These are phyloP conservation scores for Lachnellula hyalina DNA, from an alignment of 2,329 filamentous ascomycete genomes.

Conservation along the genomic window DNA sequence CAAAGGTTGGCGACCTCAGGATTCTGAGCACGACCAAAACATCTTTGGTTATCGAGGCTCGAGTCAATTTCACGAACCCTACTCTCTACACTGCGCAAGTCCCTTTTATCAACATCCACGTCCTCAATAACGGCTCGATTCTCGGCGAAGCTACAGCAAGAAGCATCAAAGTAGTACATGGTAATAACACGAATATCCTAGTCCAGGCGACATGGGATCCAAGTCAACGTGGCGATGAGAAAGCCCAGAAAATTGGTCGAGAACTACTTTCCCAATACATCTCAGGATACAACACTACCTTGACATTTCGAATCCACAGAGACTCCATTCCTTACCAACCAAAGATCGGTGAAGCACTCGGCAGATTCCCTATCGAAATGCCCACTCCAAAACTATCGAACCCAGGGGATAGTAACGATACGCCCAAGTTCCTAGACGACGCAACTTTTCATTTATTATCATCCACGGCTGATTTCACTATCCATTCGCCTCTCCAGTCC, in stretches of 20 bases:
- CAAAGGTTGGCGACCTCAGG: constrained; percentile 64
- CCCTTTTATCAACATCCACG: constrained; percentile 73
- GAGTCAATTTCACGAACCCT: constrained; percentile 83
- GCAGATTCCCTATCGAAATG: constrained; percentile 64
- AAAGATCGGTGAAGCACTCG: constrained; percentile 65
- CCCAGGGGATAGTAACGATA: constrained; percentile 45
- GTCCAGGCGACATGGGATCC: constrained; percentile 75
- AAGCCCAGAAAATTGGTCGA: constrained; percentile 57
- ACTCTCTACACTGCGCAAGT: constrained; percentile 77
- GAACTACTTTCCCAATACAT: constrained; percentile 80
- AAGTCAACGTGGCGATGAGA: constrained; percentile 51
- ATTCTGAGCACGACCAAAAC: constrained; percentile 68
- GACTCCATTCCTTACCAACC: constrained; percentile 71
- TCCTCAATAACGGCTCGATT: constrained; percentile 66
- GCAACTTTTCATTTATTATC: constrained; percentile 83
- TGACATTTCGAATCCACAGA: constrained; percentile 68
- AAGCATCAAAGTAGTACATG: constrained; percentile 58
- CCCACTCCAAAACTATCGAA: constrained; percentile 62
- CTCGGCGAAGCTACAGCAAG: constrained; percentile 69
- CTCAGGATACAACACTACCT: constrained; percentile 78
- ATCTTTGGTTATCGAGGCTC: constrained; percentile 65
- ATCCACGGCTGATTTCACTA: constrained; percentile 77
- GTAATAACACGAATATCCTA: constrained; percentile 65
- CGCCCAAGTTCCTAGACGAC: constrained; percentile 71
- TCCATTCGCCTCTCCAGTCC: constrained; percentile 70